Evolutionary conservation across 768 basidiomycete species (phyloP), one percentile per base, ranked within the genome.

Genomic region (Antrodiella citrinella): DNA sequence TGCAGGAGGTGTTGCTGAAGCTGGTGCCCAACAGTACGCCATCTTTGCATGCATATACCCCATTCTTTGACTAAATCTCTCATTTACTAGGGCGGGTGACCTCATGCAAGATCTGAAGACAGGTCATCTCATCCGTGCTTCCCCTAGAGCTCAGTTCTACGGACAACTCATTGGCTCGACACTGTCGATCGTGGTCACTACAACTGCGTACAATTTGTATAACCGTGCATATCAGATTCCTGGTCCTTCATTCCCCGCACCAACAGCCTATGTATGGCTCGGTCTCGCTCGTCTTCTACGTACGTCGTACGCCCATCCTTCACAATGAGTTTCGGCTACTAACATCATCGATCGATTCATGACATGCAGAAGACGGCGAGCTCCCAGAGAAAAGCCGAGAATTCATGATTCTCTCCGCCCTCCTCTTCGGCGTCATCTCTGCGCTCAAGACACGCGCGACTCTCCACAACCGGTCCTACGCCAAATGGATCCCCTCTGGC

Each of bases 21-120:
- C 91, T 30, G 91, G 91, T n/a, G 91, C 91, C 22, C 85, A 84
- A 66, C 91, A 94, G 86, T 91, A 61, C 54, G 82, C 62, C 52
- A 20, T 19, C 40, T 25, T n/a, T n/a, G 9, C 44, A 4, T 18
- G 4, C 39, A 38, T 9, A 39, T 38, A 24, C 30, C 15, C 11
- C 30, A 19, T 22, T 23, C 11, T 18, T 4, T 38, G 20, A 9
- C 12, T 26, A 13, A 26, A 42, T 40, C 20, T 22, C n/a, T 19
- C 18, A 45, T 45, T 26, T 21, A 51, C 11, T 26, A 93, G 90
- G 65, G 92, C 94, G 4, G 95, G 93, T 13, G 95, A 98, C 63
- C 79, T 97, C 7, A 97, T 98, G 95, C 95, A 98, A 70, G 95
- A 98, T 67, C 72, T 98, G 52, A 98, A 98, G 70, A 96, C 95